Conservation (phyloP, 306 rosid species). For the Benincasa hispida region DNA sequence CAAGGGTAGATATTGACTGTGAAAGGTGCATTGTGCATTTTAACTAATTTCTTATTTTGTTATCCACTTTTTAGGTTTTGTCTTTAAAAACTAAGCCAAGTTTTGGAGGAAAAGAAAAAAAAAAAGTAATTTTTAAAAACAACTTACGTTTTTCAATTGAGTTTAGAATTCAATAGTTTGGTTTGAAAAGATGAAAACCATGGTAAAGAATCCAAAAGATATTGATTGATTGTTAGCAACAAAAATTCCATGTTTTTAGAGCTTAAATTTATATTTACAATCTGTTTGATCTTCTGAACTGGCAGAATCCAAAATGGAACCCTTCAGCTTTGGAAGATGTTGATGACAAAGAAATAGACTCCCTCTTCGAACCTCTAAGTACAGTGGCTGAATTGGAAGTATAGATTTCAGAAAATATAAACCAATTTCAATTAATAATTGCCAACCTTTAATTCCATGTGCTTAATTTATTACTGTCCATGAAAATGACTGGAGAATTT, state of each 20-base stretch:
- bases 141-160: too few relatives aligned
- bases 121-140: too few relatives aligned
- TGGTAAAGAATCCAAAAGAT: too few relatives aligned
- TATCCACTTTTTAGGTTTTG: too few relatives aligned
- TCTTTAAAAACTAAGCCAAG: too few relatives aligned
- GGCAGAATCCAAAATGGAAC: slow-evolving; percentile 88
- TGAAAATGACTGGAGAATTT: neutral
- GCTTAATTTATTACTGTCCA: neutral
- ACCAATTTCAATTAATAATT: neutral
- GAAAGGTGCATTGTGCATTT: too few relatives aligned
- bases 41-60: too few relatives aligned
- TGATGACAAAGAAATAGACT: slow-evolving; percentile 42
- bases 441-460: too few relatives aligned
- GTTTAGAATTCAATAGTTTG: too few relatives aligned
- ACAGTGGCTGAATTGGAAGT: slow-evolving; percentile 34
- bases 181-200: too few relatives aligned
- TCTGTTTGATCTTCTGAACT: neutral
- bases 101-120: too few relatives aligned
- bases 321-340: slow-evolving; percentile 66
- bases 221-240: neutral
- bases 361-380: slow-evolving; percentile 50
- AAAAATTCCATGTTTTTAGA: neutral
- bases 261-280: neutral
- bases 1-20: too few relatives aligned
- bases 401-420: slow-evolving; percentile 14